A percentile compares a stretch with the other conserved stretches of the same genome.
phyloP scores from a whole-genome alignment of 768 basidiomycete genomes.

The Agaricus blazei region DNA sequence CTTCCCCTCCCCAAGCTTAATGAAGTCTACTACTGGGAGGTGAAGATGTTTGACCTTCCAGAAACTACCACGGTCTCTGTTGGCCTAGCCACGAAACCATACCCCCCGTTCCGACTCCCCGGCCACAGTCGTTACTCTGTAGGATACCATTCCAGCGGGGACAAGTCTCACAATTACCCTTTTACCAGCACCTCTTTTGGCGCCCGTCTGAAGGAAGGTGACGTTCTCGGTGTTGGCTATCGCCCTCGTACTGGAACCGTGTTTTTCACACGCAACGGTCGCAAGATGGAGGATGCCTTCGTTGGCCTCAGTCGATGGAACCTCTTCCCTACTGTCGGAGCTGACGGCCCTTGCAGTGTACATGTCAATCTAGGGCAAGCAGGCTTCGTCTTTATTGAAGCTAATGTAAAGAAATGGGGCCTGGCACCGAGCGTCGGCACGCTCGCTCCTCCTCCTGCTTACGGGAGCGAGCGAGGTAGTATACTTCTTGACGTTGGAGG shows the following conservation, averaged over 20 bases:
- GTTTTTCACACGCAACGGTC: constrained; percentile 98
- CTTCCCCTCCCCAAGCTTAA: constrained; percentile 95
- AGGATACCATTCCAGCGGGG: constrained; percentile 94
- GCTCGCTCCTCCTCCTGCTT: constrained; percentile 94
- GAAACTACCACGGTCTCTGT: constrained; percentile 82
- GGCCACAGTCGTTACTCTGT: constrained; percentile 84
- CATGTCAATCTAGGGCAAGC: constrained; percentile 98
- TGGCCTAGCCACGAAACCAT: constrained; percentile 95
- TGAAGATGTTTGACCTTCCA: constrained; percentile 98
- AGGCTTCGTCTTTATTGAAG: constrained; percentile 98
- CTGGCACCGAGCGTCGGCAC: constrained; percentile 96
- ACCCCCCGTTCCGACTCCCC: constrained; percentile 89
- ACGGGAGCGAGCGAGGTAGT: constrained; percentile 94
- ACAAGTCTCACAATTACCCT: constrained; percentile 96
- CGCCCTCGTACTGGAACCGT: constrained; percentile 94
- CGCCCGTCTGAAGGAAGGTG: constrained; percentile 83
- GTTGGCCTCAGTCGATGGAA: constrained; percentile 87
- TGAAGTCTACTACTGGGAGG: constrained; percentile 99
- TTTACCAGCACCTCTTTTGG: constrained; percentile 86
- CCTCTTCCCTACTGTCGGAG: constrained; percentile 95
- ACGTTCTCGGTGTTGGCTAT: constrained; percentile 94
- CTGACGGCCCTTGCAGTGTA: constrained; percentile 92
- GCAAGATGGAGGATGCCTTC: constrained; percentile 95
- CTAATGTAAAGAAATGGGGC: constrained; percentile 99
- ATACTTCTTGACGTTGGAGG: constrained; percentile 91